phyloP scores from a whole-genome alignment of 495 filamentous ascomycete genomes.

The Talaromyces wortmannii region DNA sequence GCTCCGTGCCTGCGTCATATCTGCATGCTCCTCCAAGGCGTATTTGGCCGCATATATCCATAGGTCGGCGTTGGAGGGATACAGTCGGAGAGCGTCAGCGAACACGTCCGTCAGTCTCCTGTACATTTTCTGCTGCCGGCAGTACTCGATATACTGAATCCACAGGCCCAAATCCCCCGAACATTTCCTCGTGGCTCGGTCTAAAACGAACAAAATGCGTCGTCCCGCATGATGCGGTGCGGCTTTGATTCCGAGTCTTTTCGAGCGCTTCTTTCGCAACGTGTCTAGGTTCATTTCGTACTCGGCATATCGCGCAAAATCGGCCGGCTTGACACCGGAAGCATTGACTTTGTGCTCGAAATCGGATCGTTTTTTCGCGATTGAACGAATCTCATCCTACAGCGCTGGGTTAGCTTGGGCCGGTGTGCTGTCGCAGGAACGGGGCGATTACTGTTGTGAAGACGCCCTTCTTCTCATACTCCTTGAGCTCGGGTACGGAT shows the following conservation, averaged over 20 bases:
- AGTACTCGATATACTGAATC: constrained; percentile 86
- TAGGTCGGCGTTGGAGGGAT: constrained; percentile 74
- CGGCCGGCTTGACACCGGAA: constrained; percentile 62
- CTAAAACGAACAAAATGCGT: constrained; percentile 80
- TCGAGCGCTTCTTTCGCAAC: constrained; percentile 74
- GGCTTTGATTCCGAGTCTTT: constrained; percentile 65
- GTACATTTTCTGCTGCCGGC: constrained; percentile 63
- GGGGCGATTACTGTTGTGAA: constrained; percentile 58
- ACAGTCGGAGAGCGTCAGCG: constrained; percentile 70
- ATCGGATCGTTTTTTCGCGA: constrained; percentile 82
- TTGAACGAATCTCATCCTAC: constrained; percentile 79
- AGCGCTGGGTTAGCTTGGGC: not conserved
- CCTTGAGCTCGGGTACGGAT: constrained; percentile 82
- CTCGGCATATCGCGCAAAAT: constrained; percentile 79
- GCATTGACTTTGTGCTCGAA: constrained; percentile 89
- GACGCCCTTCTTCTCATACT: constrained; percentile 80
- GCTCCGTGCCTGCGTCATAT: constrained; percentile 78
- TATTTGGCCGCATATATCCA: constrained; percentile 84
- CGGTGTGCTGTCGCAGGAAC: not conserved
- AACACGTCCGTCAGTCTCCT: constrained; percentile 76
- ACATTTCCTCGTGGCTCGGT: constrained; percentile 81
- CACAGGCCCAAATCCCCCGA: constrained; percentile 78
- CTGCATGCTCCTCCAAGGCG: constrained; percentile 65
- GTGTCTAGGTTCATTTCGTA: constrained; percentile 89
- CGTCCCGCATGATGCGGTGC: constrained; percentile 61